These are phyloP conservation scores for Moringa oleifera DNA, from an alignment of 345 rosid genomes.

Conservation along the genomic window DNA sequence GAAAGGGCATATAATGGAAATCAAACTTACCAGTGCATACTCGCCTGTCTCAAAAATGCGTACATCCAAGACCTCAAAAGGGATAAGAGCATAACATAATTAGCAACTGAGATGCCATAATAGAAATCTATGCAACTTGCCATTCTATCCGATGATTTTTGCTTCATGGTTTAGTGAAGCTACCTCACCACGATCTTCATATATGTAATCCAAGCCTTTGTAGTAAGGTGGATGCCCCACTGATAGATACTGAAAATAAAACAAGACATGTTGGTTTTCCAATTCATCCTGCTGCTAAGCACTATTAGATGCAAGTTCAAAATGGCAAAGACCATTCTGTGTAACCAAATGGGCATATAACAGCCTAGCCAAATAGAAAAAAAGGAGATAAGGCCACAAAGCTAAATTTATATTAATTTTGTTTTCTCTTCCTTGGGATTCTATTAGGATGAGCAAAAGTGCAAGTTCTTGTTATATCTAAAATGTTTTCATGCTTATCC, in stretches of 20 bases:
- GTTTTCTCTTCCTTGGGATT: too few relatives aligned
- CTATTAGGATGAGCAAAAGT: background rate
- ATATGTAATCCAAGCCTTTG: slow-evolving; percentile 91
- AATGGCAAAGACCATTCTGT: too few relatives aligned
- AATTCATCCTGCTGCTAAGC: background rate
- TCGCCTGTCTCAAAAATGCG: slow-evolving; percentile 89
- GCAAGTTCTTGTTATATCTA: too few relatives aligned
- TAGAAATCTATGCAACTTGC: background rate
- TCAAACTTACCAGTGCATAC: slow-evolving; percentile 77
- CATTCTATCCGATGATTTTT: background rate
- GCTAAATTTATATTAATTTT: too few relatives aligned
- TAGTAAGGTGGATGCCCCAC: slow-evolving; percentile 94
- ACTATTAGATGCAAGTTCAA: background rate
- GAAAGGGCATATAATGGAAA: too few relatives aligned
- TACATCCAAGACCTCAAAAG: slow-evolving; percentile 60
- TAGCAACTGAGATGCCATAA: too few relatives aligned
- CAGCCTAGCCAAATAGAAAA: too few relatives aligned
- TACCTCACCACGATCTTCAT: slow-evolving; percentile 97
- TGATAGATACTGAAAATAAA: slow-evolving; percentile 62
- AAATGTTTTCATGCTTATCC: too few relatives aligned
- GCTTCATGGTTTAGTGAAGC: background rate
- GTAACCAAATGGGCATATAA: too few relatives aligned
- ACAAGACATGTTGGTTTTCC: slow-evolving; percentile 2
- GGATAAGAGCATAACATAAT: too few relatives aligned
- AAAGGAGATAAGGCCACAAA: too few relatives aligned